These are phyloP conservation scores for Boletus mariae DNA, from an alignment of 1,284 basidiomycete genomes.

Conservation along the genomic window DNA sequence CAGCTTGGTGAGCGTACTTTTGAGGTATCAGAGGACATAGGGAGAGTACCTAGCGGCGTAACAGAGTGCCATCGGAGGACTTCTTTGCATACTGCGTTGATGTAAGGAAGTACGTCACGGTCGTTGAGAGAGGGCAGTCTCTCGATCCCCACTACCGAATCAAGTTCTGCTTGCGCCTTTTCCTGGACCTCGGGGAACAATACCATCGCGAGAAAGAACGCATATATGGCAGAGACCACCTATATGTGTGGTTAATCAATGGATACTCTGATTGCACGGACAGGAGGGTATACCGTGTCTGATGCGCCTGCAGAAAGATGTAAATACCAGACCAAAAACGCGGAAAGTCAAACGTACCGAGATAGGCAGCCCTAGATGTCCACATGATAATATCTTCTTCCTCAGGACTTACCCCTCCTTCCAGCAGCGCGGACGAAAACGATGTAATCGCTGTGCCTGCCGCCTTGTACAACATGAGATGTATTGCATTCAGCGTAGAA, in stretches of 20 bases:
- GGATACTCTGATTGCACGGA: constrained; percentile 2
- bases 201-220: constrained; percentile 28
- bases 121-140: constrained; percentile 20
- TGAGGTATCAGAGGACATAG: not conserved
- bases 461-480: constrained; percentile 28
- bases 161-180: constrained; percentile 25
- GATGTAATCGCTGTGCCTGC: constrained; percentile 38
- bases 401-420: constrained; percentile 15
- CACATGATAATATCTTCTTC: constrained; percentile 28
- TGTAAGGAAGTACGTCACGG: constrained; percentile 19
- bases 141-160: constrained; percentile 18
- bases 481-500: not conserved
- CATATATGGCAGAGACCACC: constrained; percentile 38
- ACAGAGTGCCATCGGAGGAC: constrained; percentile 21
- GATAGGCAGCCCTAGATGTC: constrained; percentile 7
- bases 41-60: constrained; percentile 14
- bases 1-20: constrained; percentile 17
- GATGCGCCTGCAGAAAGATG: constrained; percentile 18
- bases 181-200: constrained; percentile 24
- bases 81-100: constrained; percentile 27
- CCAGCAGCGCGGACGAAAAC: constrained; percentile 29
- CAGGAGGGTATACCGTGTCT: constrained; percentile 16
- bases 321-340: not conserved
- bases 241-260: not conserved
- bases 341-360: constrained; percentile 5